These are phyloP conservation scores for Colletotrichum horii DNA, from an alignment of 2,329 filamentous ascomycete species.

Conservation along the genomic window DNA sequence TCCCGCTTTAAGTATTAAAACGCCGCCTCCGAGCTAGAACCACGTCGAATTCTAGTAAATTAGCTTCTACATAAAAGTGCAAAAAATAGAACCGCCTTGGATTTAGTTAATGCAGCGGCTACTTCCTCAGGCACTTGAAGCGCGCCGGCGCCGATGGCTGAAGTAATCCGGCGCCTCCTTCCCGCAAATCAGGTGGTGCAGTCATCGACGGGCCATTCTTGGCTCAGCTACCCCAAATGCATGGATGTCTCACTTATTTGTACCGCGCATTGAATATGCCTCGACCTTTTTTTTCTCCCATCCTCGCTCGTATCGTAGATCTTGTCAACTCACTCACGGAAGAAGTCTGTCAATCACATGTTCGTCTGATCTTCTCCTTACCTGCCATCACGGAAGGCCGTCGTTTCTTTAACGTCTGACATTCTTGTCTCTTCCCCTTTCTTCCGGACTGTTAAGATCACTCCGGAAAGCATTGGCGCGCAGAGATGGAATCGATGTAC, in stretches of 20 bases:
- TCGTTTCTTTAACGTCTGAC: accelerated
- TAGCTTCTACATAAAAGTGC: too few relatives aligned
- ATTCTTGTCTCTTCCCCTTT: accelerated
- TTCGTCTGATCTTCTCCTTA: background rate
- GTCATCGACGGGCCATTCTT: background rate
- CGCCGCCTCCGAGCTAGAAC: background rate
- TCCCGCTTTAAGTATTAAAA: background rate
- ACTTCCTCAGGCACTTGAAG: background rate
- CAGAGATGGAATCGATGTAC: background rate
- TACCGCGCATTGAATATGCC: background rate
- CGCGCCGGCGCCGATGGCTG: background rate
- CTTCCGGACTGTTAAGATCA: background rate
- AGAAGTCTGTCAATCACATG: background rate
- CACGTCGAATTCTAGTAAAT: accelerated
- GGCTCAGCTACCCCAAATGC: background rate
- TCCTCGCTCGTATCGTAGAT: background rate
- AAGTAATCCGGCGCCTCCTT: background rate
- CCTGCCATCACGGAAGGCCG: background rate
- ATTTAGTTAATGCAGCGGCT: background rate
- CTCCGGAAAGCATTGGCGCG: accelerated
- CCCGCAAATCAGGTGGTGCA: background rate
- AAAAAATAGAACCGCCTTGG: background rate
- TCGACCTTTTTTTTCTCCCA: background rate
- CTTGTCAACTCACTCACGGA: background rate
- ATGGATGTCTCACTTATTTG: background rate